These are phyloP conservation scores for Tuber melanosporum DNA, from an alignment of 495 filamentous ascomycete genomes.

Conservation along the genomic window DNA sequence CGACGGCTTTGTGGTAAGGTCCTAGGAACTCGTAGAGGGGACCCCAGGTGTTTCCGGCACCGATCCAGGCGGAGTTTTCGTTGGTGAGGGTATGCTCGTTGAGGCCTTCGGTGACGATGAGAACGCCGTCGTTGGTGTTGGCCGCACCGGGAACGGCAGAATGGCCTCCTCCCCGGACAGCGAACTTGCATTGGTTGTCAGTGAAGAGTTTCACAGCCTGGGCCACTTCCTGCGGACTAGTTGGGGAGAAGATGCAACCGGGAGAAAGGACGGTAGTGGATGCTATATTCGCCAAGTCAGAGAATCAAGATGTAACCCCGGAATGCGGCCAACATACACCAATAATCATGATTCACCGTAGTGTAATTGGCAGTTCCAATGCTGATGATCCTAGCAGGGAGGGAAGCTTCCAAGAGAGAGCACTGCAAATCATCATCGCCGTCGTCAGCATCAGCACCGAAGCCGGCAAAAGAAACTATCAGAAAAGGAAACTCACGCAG, in stretches of 20 bases:
- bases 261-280: not conserved
- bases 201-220: not conserved
- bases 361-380: not conserved
- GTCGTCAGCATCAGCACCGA: not conserved
- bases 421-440: not conserved
- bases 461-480: not conserved
- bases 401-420: not conserved
- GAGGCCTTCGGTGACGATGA: constrained; percentile 10
- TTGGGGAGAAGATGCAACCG: not conserved
- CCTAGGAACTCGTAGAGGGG: constrained; percentile 52
- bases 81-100: not conserved
- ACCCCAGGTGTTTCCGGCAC: constrained; percentile 50
- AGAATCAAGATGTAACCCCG: not conserved
- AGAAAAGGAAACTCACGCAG: not conserved
- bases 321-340: not conserved
- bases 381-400: not conserved
- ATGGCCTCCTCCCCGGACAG: constrained; percentile 17
- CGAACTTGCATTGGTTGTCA: not conserved
- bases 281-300: not conserved
- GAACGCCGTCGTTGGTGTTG: constrained; percentile 16
- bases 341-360: not conserved
- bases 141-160: constrained; percentile 14
- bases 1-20: constrained; percentile 46
- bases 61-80: constrained; percentile 26
- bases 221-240: not conserved